Evolutionary conservation across 345 rosid species (phyloP).

Genomic region (Salix udensis): DNA sequence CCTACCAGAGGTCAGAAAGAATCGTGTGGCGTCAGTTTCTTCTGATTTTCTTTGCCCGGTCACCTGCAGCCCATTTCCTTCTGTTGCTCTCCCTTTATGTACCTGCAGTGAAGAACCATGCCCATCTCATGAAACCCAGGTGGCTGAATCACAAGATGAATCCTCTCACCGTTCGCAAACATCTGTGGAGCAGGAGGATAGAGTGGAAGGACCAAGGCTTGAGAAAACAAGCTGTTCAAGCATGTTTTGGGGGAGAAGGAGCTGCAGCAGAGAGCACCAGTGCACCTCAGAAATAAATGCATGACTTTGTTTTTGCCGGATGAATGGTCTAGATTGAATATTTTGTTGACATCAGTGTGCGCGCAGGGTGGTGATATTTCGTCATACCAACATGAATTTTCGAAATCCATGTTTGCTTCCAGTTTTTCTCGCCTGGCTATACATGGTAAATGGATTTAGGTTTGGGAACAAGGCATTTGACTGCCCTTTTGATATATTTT

Average conservation of each 20-base stretch:
- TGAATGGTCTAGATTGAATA: neutral
- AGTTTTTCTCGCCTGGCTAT: conserved; percentile 17
- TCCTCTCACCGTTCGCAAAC: conserved; percentile 44
- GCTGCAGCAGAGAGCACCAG: conserved; percentile 96
- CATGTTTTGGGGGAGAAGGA: conserved; percentile 98
- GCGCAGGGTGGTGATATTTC: neutral
- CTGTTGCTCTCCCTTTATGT: conserved; percentile 77
- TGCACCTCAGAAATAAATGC: conserved; percentile 97
- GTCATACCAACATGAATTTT: neutral
- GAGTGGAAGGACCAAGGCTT: conserved; percentile 64
- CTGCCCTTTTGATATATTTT: conserved; percentile 1
- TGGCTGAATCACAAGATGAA: conserved; percentile 44
- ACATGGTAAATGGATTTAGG: conserved; percentile 24
- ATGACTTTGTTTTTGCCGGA: conserved; percentile 24
- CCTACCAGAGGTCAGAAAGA: conserved; percentile 56
- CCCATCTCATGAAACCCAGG: conserved; percentile 68
- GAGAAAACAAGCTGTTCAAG: conserved; percentile 87
- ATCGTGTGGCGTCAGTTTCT: conserved; percentile 69
- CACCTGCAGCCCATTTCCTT: conserved; percentile 93
- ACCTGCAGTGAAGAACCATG: conserved; percentile 83
- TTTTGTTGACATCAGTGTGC: neutral
- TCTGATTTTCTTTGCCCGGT: conserved; percentile 86
- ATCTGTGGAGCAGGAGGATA: conserved; percentile 61
- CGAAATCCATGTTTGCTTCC: conserved; percentile 29
- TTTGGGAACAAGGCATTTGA: conserved; percentile 12